Base-by-base conservation (phyloP, 108 stramenopile genomes). In the Schizochytrium sp. region DNA sequence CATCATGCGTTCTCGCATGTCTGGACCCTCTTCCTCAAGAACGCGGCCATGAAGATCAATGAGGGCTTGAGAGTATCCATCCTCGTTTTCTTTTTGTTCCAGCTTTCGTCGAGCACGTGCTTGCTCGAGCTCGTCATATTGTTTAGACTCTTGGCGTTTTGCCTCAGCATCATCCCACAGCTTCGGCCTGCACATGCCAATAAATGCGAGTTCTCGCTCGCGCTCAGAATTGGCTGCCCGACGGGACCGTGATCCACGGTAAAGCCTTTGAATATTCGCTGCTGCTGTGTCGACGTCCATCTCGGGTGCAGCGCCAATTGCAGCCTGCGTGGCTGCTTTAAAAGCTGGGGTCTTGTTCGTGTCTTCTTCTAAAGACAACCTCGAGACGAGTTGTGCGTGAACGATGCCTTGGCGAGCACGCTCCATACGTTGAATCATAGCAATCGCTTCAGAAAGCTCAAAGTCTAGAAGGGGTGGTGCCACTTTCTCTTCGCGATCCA, bases 21-120 rank as follows among this genome's bases (percentile, higher is more conserved):
- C 92, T 61, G 95, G 95, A 5, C 96, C 95, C 72, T 96, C 96
- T 88, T 96, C 95, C 59, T 96, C 95, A 56, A 87, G 57, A 8
- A 97, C 95, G 8, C 93, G 92, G 56, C 95, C 94, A 89, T 95
- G 94, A 28, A 96, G 89, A 38, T 93, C 95, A 40, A 88, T 92
- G 46, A 96, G 91, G 46, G 95, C 96, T 69, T 90, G 88, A 40
- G 90, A 93, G 76, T 97, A 97, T 17, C 90, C 94, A 55, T 95
- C 95, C 69, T 89, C 76, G 61, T 96, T 94, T 88, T 96, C 94
- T 38, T 53, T 38, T 92, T 96, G 96, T 72, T 95, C 96, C 72
- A 96, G 93, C 69, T 94, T 94, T 46, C 95, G 91, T 89, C 92
- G 93, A 42, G 88, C 60, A 57, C 91, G 92, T 15, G 95, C 92